Conservation (phyloP, 2,329 filamentous ascomycete genomes). For the Alternaria longipes region DNA sequence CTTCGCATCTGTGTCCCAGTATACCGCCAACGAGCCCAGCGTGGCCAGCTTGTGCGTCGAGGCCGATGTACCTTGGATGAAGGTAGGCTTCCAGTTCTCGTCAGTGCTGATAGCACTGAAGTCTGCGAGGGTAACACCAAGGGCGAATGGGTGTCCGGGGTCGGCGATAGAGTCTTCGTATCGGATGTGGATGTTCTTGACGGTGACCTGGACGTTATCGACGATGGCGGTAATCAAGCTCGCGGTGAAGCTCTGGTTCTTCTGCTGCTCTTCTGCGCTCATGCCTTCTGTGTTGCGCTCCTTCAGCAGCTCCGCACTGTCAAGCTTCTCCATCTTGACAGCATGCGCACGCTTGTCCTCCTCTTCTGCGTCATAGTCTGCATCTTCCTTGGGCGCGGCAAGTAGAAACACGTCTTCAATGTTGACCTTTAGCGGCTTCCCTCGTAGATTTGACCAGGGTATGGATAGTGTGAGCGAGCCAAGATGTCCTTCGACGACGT, state of each 20-base stretch:
- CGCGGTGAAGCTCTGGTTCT: constrained; percentile 96
- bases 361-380: constrained; percentile 90
- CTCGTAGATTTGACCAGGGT: constrained; percentile 95
- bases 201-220: constrained; percentile 95
- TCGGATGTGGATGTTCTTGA: constrained; percentile 98
- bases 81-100: constrained; percentile 92
- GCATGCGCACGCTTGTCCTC: constrained; percentile 85
- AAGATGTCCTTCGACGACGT: constrained; percentile 94
- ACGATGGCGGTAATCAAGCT: constrained; percentile 96
- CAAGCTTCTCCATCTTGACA: constrained; percentile 99
- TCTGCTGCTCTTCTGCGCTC: constrained; percentile 93
- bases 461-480: constrained; percentile 92
- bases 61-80: constrained; percentile 84
- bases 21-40: constrained; percentile 87
- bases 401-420: constrained; percentile 97
- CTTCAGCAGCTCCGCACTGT: constrained; percentile 93
- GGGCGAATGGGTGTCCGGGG: constrained; percentile 91
- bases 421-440: constrained; percentile 91
- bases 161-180: constrained; percentile 98
- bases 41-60: constrained; percentile 94
- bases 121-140: constrained; percentile 91
- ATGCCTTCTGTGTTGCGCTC: constrained; percentile 92
- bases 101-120: constrained; percentile 98
- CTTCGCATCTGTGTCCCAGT: constrained; percentile 96
- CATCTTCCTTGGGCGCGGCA: constrained; percentile 93